Conservation (phyloP, 176 grass and related monocot species). For the Pontederia paniculata region DNA sequence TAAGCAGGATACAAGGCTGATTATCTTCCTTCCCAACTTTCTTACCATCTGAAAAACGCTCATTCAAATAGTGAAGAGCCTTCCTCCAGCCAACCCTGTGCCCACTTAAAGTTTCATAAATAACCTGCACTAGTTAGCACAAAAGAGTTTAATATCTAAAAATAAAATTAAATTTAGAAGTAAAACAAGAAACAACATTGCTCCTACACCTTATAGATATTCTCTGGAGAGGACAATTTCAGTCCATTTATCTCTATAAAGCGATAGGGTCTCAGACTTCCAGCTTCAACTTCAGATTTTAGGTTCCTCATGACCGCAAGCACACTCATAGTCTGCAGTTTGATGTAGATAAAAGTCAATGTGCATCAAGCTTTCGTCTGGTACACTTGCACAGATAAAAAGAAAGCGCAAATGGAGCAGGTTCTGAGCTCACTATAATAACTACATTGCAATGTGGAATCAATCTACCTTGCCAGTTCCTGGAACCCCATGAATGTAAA, state of each 20-base stretch:
- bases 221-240: slow-evolving; percentile 82
- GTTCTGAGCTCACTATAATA: neutral
- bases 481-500: slow-evolving; percentile 97
- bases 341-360: slow-evolving; percentile 7
- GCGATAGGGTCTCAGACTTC: slow-evolving; percentile 56
- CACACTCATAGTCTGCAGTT: slow-evolving; percentile 85
- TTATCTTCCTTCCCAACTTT: slow-evolving; percentile 51
- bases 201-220: slow-evolving; percentile 77
- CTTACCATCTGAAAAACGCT: slow-evolving; percentile 68
- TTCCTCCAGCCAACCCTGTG: slow-evolving; percentile 88
- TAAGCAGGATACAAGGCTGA: slow-evolving; percentile 81
- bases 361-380: too few relatives aligned
- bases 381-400: neutral
- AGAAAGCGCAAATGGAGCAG: neutral
- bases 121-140: slow-evolving; percentile 33
- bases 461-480: slow-evolving; percentile 83
- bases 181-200: neutral
- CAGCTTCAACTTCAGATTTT: slow-evolving; percentile 64
- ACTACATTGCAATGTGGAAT: neutral
- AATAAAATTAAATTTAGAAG: neutral
- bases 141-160: neutral
- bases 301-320: slow-evolving; percentile 81
- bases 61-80: slow-evolving; percentile 83
- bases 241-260: slow-evolving; percentile 97
- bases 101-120: slow-evolving; percentile 85